Evolutionary conservation across 495 filamentous ascomycete species (phyloP).

Genomic region (Bombardia bombarda): DNA sequence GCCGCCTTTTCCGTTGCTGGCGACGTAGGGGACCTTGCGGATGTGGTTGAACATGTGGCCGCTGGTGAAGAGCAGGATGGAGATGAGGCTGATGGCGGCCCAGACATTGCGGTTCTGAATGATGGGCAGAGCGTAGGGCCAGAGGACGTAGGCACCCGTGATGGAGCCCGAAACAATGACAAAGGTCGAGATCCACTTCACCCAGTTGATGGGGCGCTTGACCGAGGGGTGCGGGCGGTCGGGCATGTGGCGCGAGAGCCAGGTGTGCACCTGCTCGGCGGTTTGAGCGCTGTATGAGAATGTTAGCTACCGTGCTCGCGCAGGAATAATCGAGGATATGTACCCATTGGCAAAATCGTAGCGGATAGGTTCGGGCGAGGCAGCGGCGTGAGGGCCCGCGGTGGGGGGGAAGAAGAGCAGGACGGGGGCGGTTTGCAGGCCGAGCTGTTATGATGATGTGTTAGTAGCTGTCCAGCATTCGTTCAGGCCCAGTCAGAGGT

Average conservation of each 20-base stretch:
- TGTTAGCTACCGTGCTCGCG: background rate
- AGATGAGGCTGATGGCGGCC: constrained; percentile 84
- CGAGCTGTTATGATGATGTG: constrained; percentile 47
- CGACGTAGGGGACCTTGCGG: constrained; percentile 90
- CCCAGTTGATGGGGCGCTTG: constrained; percentile 79
- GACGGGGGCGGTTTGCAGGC: constrained; percentile 91
- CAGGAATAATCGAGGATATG: constrained; percentile 15
- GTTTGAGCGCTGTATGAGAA: constrained; percentile 49
- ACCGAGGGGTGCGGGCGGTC: constrained; percentile 66
- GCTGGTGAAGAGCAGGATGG: constrained; percentile 87
- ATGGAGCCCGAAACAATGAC: constrained; percentile 59
- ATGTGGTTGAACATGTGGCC: constrained; percentile 99
- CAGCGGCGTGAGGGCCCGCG: constrained; percentile 68
- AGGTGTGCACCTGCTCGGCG: constrained; percentile 70
- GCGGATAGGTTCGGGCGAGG: constrained; percentile 59
- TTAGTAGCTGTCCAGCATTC: background rate
- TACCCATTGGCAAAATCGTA: constrained; percentile 85
- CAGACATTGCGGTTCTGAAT: constrained; percentile 88
- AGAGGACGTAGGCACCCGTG: constrained; percentile 65
- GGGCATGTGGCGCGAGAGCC: constrained; percentile 71
- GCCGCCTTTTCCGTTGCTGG: constrained; percentile 75
- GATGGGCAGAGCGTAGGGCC: constrained; percentile 75
- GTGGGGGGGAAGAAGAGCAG: constrained; percentile 86
- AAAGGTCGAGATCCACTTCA: constrained; percentile 58
- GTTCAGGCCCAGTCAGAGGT: background rate